Conservation (phyloP, 2,329 filamentous ascomycete species). For the Aureobasidium zeae region DNA sequence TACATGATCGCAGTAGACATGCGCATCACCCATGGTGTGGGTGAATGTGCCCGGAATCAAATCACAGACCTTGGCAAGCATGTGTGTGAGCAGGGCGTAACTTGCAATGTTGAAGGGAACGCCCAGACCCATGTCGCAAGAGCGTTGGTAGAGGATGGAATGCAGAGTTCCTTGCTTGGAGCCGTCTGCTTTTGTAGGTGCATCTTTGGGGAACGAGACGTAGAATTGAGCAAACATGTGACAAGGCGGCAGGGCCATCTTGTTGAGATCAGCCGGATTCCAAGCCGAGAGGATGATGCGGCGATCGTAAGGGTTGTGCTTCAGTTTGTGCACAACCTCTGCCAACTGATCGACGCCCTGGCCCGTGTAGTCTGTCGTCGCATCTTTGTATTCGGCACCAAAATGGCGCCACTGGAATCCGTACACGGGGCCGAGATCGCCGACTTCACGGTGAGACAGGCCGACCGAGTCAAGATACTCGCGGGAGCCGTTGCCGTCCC, state of each 20-base stretch:
- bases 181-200: conserved; percentile 24
- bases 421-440: conserved; percentile 91
- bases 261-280: conserved; percentile 78
- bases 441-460: conserved; percentile 68
- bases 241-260: conserved; percentile 89
- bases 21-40: conserved; percentile 97
- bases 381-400: conserved; percentile 77
- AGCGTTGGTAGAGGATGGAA: conserved; percentile 86
- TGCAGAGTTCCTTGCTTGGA: conserved; percentile 59
- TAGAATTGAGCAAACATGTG: conserved; percentile 99
- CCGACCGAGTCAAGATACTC: conserved; percentile 82
- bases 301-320: conserved; percentile 74
- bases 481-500: conserved; percentile 93
- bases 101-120: conserved; percentile 97
- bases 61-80: conserved; percentile 81
- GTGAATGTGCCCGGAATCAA: conserved; percentile 78
- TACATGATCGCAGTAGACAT: conserved; percentile 88
- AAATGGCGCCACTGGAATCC: conserved; percentile 99
- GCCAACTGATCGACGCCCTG: conserved; percentile 89
- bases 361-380: conserved; percentile 70
- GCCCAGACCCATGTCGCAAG: conserved; percentile 93
- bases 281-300: conserved; percentile 86
- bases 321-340: conserved; percentile 79
- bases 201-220: conserved; percentile 57
- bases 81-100: conserved; percentile 89